A percentile compares a stretch with the other conserved stretches of the same genome.
phyloP scores from a whole-genome alignment of 1,139 yeast species.

The Taphrina wiesneri region DNA sequence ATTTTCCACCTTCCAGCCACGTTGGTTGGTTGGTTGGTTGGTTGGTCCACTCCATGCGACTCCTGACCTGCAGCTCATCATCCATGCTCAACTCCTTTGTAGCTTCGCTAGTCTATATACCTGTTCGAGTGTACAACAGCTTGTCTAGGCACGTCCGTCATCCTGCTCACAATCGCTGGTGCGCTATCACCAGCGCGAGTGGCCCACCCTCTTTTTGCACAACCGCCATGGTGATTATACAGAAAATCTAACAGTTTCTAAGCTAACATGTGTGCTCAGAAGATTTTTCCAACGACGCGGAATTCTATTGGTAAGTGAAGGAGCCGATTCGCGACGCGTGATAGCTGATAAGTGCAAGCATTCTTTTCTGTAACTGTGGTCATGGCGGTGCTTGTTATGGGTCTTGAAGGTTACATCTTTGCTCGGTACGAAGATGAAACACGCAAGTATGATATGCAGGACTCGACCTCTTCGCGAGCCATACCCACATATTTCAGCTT shows the following conservation, averaged over 20 bases:
- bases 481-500: conserved; percentile 50
- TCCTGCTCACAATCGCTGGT: not conserved
- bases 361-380: conserved; percentile 41
- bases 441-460: conserved; percentile 36
- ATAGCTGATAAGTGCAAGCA: not conserved
- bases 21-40: no score
- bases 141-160: not conserved
- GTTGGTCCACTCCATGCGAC: not conserved
- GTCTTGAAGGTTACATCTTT: conserved; percentile 44
- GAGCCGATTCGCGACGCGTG: not conserved
- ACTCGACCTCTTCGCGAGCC: conserved; percentile 42
- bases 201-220: not conserved
- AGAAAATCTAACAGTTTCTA: not conserved
- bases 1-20: not conserved
- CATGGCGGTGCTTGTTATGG: conserved; percentile 43
- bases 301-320: not conserved
- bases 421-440: conserved; percentile 42
- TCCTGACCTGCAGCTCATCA: conserved; percentile 1
- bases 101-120: not conserved
- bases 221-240: not conserved
- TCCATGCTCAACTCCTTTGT: not conserved
- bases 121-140: no score
- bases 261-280: not conserved
- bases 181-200: not conserved
- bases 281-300: conserved; percentile 47